These are phyloP conservation scores for Fusarium luffae DNA, from an alignment of 2,329 filamentous ascomycete species.

Conservation along the genomic window DNA sequence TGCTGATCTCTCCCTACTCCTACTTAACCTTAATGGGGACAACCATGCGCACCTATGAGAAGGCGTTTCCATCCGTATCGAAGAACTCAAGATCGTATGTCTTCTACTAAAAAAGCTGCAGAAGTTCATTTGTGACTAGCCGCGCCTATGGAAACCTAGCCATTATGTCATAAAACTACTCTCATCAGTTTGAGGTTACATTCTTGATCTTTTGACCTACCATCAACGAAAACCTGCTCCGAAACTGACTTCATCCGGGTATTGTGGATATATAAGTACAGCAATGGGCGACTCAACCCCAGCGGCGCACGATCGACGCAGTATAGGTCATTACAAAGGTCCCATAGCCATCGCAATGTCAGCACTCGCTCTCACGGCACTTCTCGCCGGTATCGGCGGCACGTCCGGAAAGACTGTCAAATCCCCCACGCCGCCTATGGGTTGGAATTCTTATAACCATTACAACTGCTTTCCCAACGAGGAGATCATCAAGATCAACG, in stretches of 20 bases:
- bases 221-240: not conserved
- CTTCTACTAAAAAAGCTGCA: not conserved
- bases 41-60: not conserved
- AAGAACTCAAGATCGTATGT: not conserved
- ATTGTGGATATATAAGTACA: not conserved
- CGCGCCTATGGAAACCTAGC: not conserved
- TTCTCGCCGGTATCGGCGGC: constrained; percentile 13
- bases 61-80: fast-evolving
- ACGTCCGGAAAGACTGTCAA: constrained; percentile 22
- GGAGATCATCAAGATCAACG: constrained; percentile 54
- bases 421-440: constrained; percentile 56
- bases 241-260: not conserved
- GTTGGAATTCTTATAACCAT: constrained; percentile 71
- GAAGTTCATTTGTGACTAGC: not conserved
- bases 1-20: not conserved
- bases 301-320: not conserved
- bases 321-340: not conserved
- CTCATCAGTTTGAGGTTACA: not conserved
- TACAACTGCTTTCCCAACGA: constrained; percentile 37
- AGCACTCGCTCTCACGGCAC: not conserved
- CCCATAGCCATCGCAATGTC: constrained; percentile 6
- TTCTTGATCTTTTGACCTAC: not conserved
- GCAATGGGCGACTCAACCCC: not conserved
- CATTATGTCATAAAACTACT: not conserved
- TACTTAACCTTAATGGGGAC: not conserved